A percentile compares a stretch with the other conserved stretches of the same genome.
Conservation (phyloP, 2,329 filamentous ascomycete species). For the Paecilomyces niveus region DNA sequence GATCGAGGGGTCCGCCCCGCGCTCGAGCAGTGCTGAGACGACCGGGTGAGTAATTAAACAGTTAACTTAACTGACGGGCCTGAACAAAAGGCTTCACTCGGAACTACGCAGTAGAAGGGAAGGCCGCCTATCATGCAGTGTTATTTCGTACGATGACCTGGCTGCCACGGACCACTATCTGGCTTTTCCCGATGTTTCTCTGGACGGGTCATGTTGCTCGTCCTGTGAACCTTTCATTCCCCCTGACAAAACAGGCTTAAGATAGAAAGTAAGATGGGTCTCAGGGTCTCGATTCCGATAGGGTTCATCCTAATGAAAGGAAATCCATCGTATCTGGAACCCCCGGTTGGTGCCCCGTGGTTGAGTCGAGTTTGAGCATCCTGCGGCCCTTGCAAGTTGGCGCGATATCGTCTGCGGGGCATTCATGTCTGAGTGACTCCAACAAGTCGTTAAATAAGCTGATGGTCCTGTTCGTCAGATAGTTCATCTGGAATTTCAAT, state of each 20-base stretch:
- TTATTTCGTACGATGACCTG: not conserved
- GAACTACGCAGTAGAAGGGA: not conserved
- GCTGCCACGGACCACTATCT: not conserved
- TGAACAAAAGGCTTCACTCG: not conserved
- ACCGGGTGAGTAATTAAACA: not conserved
- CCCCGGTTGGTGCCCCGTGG: not conserved
- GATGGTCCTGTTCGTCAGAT: not conserved
- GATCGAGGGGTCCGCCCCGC: not conserved
- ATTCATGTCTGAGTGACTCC: not conserved
- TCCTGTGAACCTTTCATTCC: not conserved
- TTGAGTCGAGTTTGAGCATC: not conserved
- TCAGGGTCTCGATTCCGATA: not conserved
- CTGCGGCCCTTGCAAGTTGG: not conserved
- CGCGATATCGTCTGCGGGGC: not conserved
- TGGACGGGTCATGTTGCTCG: not conserved
- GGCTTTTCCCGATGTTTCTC: not conserved
- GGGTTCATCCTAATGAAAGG: not conserved
- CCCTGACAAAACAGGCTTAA: not conserved
- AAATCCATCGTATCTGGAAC: not conserved
- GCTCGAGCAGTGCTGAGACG: not conserved
- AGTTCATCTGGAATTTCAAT: not conserved
- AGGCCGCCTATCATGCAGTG: not conserved
- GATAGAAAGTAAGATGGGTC: not conserved
- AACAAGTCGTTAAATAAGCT: not conserved
- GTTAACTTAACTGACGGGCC: not conserved